Evolutionary conservation across 805 yeast species (phyloP).

Genomic region (Monosporozyma unispora): DNA sequence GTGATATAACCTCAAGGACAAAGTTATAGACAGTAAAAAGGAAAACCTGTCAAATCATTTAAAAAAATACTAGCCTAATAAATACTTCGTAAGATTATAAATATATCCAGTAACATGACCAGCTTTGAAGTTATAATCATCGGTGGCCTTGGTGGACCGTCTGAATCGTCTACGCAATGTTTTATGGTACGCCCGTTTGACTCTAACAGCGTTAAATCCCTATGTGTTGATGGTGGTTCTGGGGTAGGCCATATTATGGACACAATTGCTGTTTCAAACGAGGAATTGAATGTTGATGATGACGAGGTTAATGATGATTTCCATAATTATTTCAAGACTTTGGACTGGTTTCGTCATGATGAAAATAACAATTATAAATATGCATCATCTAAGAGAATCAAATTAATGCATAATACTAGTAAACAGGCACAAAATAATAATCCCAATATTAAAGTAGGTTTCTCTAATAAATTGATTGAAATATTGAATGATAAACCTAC

Average conservation of each 20-base stretch:
- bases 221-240: constrained; percentile 75
- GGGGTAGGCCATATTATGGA: constrained; percentile 48
- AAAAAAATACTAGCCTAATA: background rate
- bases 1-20: too few species aligned
- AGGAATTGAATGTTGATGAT: background rate
- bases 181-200: constrained; percentile 51
- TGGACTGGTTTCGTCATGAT: background rate
- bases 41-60: too few species aligned
- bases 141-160: constrained; percentile 84
- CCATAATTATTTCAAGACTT: background rate
- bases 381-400: background rate
- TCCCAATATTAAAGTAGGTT: constrained; percentile 9
- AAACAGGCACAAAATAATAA: background rate
- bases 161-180: constrained; percentile 61
- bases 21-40: too few species aligned
- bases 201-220: constrained; percentile 27
- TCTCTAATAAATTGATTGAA: constrained; percentile 9
- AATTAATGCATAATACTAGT: background rate
- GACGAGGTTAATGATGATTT: background rate
- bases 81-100: background rate
- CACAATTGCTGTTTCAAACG: background rate
- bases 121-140: constrained; percentile 53
- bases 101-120: constrained; percentile 2
- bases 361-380: background rate
- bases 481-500: constrained; percentile 9